A percentile compares a stretch with the other conserved stretches of the same genome.
Evolutionary conservation across 305 asterid genomes (phyloP).

Genomic region (Fraxinus greggii): DNA sequence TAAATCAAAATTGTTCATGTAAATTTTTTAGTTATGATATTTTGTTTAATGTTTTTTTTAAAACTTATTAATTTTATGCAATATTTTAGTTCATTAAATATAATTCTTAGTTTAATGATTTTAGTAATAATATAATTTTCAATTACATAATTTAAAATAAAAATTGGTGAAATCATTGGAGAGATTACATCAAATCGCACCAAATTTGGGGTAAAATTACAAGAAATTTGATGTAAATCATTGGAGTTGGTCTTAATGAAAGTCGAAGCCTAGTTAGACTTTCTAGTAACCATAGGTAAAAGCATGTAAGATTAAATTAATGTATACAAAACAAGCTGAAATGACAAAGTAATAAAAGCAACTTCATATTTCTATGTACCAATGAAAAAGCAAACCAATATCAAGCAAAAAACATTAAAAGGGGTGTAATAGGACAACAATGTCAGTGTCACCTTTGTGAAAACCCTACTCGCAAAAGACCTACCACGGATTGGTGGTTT

Average conservation of each 20-base stretch:
- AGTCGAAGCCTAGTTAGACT: neutral
- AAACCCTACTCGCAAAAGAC: conserved; percentile 33
- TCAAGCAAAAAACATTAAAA: conserved; percentile 12
- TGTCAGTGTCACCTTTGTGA: conserved; percentile 35
- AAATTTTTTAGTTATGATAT: too few relatives aligned
- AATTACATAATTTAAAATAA: neutral
- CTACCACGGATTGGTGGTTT: conserved; percentile 27
- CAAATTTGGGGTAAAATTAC: neutral
- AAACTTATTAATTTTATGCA: too few relatives aligned
- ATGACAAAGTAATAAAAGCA: conserved; percentile 36
- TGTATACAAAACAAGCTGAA: conserved; percentile 12
- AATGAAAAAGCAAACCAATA: conserved; percentile 27
- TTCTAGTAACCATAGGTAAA: neutral
- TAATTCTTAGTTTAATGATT: too few relatives aligned
- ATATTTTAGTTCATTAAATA: too few relatives aligned
- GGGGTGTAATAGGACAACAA: conserved; percentile 15
- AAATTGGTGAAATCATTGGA: neutral
- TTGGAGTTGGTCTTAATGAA: neutral
- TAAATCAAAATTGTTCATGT: too few relatives aligned
- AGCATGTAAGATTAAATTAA: conserved; percentile 2
- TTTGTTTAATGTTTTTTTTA: neutral
- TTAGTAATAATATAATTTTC: neutral
- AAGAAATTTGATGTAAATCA: too few relatives aligned
- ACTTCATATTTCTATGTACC: conserved; percentile 30
- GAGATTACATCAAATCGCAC: neutral